phyloP scores from a whole-genome alignment of 106 monocot genomes.

The Cymbidium sinense region DNA sequence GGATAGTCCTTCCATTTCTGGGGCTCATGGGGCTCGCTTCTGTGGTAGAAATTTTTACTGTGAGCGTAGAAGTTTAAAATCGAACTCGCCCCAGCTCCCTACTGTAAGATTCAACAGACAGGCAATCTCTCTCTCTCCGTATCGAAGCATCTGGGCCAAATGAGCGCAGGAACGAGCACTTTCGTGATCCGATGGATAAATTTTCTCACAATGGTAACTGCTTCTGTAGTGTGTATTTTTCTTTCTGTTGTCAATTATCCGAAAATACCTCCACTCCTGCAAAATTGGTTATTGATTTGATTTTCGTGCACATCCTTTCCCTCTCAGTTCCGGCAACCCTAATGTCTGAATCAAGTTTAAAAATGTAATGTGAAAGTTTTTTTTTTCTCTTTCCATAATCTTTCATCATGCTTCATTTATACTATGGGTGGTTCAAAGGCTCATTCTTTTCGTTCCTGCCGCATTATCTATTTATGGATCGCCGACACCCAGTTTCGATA shows the following conservation, averaged over 20 bases:
- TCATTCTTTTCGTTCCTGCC: too few relatives aligned
- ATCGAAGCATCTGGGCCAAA: constrained; percentile 9
- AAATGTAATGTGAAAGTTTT: background rate
- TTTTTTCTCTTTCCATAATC: constrained; percentile 2
- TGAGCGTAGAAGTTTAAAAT: too few relatives aligned
- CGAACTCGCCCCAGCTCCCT: too few relatives aligned
- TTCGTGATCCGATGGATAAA: constrained; percentile 84
- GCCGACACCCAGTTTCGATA: background rate
- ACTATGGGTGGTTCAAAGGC: background rate
- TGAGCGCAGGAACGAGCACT: constrained; percentile 61
- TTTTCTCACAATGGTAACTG: constrained; percentile 58
- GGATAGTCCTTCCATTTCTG: too few relatives aligned
- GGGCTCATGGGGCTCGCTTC: too few relatives aligned
- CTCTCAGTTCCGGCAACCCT: background rate
- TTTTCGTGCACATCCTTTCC: background rate
- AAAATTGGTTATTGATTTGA: background rate
- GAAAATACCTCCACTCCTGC: background rate
- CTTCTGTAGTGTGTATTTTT: background rate
- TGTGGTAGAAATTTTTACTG: too few relatives aligned
- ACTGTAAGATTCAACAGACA: too few relatives aligned
- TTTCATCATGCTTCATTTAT: background rate
- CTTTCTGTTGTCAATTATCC: background rate
- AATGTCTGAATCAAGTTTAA: background rate
- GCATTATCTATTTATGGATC: background rate
- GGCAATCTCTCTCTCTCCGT: background rate